Conservation (phyloP, 768 basidiomycete genomes). For the Gloeophyllum trabeum region DNA sequence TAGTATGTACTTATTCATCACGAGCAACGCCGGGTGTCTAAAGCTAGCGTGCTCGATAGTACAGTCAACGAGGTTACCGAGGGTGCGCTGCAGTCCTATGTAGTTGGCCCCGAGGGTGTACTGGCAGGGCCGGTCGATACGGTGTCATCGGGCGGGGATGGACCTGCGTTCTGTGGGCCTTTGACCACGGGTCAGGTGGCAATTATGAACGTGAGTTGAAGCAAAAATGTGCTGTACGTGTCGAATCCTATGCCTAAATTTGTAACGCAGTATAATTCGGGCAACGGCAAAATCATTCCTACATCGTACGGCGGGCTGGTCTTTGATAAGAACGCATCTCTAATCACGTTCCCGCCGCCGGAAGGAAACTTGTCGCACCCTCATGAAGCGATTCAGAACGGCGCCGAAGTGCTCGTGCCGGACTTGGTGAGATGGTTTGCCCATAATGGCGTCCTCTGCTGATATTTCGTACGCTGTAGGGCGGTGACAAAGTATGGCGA, state of each 20-base stretch:
- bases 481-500: constrained; percentile 61
- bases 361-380: constrained; percentile 38
- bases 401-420: constrained; percentile 46
- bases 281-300: constrained; percentile 42
- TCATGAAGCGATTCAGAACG: constrained; percentile 51
- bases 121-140: constrained; percentile 34
- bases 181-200: constrained; percentile 47
- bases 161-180: constrained; percentile 38
- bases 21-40: not conserved
- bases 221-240: no score
- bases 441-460: no score
- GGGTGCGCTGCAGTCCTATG: constrained; percentile 45
- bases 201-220: constrained; percentile 38
- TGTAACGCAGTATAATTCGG: constrained; percentile 44
- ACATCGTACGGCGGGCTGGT: constrained; percentile 26
- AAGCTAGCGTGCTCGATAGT: constrained; percentile 23
- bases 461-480: constrained; percentile 22
- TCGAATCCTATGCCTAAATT: no score
- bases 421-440: constrained; percentile 52
- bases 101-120: constrained; percentile 29
- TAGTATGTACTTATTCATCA: no score
- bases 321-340: constrained; percentile 22
- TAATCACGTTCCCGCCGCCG: constrained; percentile 43
- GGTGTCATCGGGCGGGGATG: constrained; percentile 34
- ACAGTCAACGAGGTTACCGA: constrained; percentile 41